Evolutionary conservation across 345 rosid genomes (phyloP), one percentile per base, ranked within the genome.

Genomic region (Aquilaria malaccensis): DNA sequence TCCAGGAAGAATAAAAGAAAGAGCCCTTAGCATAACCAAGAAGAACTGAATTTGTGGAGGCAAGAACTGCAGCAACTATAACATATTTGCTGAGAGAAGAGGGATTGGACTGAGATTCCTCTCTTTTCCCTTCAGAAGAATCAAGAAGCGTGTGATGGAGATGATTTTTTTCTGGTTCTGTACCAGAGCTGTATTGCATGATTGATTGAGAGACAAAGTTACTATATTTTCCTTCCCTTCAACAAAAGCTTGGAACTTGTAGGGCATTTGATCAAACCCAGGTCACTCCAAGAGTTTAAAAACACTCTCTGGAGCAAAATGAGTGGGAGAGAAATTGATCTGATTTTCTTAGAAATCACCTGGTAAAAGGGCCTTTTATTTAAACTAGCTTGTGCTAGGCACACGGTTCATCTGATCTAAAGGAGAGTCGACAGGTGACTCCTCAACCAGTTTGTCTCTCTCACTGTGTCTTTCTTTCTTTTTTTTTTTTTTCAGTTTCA

Each of bases 11-110:
- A 2, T 32, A 56, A 10, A 13, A 5, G 22, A 48, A 14, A 3
- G 30, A 10, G 11, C 14, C 58, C 81, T 78, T 55, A 81, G 87
- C 89, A 47, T 83, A 83, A 45, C 89, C 89, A 64, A 86, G 72
- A 0, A 86, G 76, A 58, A 75, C 50, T 52, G 89, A 83, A 22
- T 77, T 81, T 29, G 81, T 75, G 52, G 89, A 86, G 61, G 87
- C 89, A 73, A 83, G 68, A 66, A 80, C 46, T 12, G 89, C 75
- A 12, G 69, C 79, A 6, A 72, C 80, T 30, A 86, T 78, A 15
- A 80, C 87, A 68, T 76, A 80, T 58, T 68, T 66, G 82, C 80
- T 86, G 62, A 78, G 11, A 55, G 46, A 68, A 47, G 64, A 13
- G 33, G 64, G 7, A 11, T 10, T 10, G 11, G 41, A 57, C 59